Evolutionary conservation across 2,329 filamentous ascomycete genomes (phyloP).

Genomic region (Fulvia fulva): DNA sequence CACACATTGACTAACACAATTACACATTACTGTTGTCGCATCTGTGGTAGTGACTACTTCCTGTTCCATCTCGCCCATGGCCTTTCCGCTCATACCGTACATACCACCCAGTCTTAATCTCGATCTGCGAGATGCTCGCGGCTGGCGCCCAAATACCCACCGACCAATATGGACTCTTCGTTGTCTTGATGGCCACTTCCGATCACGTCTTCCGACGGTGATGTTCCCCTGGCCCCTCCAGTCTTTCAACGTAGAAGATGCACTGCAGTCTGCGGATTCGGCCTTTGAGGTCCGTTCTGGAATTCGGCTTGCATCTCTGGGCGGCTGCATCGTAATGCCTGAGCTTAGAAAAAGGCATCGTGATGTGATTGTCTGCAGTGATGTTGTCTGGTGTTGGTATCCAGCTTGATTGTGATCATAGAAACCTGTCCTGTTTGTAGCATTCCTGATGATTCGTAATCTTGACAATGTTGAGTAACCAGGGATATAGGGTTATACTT

Average conservation of each 20-base stretch:
- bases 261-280: not conserved
- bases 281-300: not conserved
- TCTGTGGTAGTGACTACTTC: too few relatives aligned
- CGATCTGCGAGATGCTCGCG: too few relatives aligned
- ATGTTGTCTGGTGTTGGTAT: constrained; percentile 7
- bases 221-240: not conserved
- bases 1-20: not conserved
- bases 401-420: not conserved
- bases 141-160: too few relatives aligned
- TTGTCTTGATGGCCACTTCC: not conserved
- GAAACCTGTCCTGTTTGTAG: not conserved
- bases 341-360: constrained; percentile 25
- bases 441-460: not conserved
- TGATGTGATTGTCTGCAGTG: constrained; percentile 1
- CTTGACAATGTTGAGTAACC: not conserved
- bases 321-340: not conserved
- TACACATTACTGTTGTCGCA: not conserved
- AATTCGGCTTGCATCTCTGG: not conserved
- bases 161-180: too few relatives aligned
- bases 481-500: not conserved
- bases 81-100: too few relatives aligned
- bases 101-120: too few relatives aligned
- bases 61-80: too few relatives aligned
- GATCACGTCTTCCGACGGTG: not conserved
- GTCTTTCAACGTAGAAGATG: not conserved